Percentiles rank a stretch among this genome's conserved stretches.
Conservation (phyloP, 139 green algal genomes). For the Volvox africanus region DNA sequence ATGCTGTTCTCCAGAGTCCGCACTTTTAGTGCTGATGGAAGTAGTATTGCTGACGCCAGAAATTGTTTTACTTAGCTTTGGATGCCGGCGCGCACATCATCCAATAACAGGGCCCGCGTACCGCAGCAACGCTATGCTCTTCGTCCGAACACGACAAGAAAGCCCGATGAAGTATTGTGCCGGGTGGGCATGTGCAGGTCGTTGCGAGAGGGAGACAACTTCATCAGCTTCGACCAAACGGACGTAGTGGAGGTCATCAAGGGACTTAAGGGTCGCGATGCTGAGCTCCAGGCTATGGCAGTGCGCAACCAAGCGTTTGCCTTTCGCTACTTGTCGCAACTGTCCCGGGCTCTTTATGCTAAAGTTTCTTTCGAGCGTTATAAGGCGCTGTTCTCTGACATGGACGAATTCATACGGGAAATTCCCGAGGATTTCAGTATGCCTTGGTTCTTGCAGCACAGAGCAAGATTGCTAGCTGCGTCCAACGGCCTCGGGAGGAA, state of each 20-base stretch:
- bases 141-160: too few species aligned
- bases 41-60: too few species aligned
- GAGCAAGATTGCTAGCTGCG: neutral
- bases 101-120: too few species aligned
- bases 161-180: too few species aligned
- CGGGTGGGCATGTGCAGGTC: constrained; percentile 4
- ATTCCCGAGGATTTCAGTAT: constrained; percentile 27
- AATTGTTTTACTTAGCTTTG: too few species aligned
- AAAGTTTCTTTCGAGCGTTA: constrained; percentile 23
- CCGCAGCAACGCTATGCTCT: too few species aligned
- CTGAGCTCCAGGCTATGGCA: constrained; percentile 25
- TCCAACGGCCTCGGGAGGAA: neutral
- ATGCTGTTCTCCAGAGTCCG: too few species aligned
- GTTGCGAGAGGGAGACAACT: constrained; percentile 28
- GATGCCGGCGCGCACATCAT: too few species aligned
- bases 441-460: constrained; percentile 27
- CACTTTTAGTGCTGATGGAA: too few species aligned
- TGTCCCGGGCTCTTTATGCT: constrained; percentile 33
- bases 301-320: constrained; percentile 33
- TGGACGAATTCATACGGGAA: constrained; percentile 11
- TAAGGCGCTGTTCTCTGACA: constrained; percentile 19
- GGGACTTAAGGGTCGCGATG: neutral
- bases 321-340: constrained; percentile 34
- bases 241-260: constrained; percentile 27
- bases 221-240: constrained; percentile 46